Percentiles rank a stretch among this genome's conserved stretches.
Evolutionary conservation across 306 rosid species (phyloP).

Genomic region (Boehmeria nivea): DNA sequence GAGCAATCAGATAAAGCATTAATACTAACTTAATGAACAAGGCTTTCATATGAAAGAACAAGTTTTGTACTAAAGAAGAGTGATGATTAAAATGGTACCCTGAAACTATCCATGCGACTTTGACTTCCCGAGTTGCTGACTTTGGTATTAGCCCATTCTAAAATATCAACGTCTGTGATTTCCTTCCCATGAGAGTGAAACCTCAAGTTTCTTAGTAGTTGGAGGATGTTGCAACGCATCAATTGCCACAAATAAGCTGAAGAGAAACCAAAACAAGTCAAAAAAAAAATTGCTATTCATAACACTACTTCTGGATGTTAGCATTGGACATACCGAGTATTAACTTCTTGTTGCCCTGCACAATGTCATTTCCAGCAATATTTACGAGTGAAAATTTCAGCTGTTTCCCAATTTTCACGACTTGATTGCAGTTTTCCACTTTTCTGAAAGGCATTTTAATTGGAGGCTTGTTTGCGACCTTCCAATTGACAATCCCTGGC

Average conservation of each 20-base stretch:
- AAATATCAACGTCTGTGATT: conserved; percentile 80
- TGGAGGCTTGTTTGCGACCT: conserved; percentile 90
- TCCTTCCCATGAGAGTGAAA: conserved; percentile 88
- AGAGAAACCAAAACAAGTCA: conserved; percentile 17
- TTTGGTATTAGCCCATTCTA: conserved; percentile 88
- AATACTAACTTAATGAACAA: too few species aligned
- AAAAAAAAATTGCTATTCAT: not conserved
- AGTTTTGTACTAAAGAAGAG: not conserved
- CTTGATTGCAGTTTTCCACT: conserved; percentile 99
- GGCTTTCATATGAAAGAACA: not conserved
- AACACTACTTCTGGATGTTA: conserved; percentile 2
- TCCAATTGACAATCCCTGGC: conserved; percentile 93
- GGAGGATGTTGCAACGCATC: conserved; percentile 86
- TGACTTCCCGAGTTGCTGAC: conserved; percentile 71
- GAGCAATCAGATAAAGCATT: too few species aligned
- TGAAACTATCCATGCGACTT: conserved; percentile 70
- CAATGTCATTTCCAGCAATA: conserved; percentile 94
- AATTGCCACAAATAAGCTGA: conserved; percentile 97
- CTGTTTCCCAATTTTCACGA: conserved; percentile 85
- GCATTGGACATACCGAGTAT: conserved; percentile 59
- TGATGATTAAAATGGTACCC: conserved; percentile 39
- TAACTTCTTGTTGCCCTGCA: conserved; percentile 88
- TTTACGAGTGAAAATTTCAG: conserved; percentile 86
- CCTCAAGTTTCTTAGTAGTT: conserved; percentile 88
- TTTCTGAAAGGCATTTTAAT: conserved; percentile 95